Base-by-base conservation (phyloP, 805 yeast species). In the Pichia deserticola region DNA sequence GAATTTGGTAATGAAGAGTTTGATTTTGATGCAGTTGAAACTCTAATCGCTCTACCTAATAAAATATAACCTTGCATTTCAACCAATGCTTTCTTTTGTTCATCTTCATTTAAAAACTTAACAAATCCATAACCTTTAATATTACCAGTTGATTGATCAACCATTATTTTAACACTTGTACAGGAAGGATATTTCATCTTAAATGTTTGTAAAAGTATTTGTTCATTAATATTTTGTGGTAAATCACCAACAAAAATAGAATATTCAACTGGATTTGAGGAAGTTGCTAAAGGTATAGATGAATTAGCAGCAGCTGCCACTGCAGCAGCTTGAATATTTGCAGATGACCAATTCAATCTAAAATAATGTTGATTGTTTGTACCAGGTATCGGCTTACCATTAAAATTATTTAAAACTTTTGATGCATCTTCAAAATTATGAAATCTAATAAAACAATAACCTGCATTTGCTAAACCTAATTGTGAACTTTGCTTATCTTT, bases 71-170 rank as follows among this genome's bases (percentile, higher is more conserved):
- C 95, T 66, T 86, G 90, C 95, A 89, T 86, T 61, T 86, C 95
- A 27, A 73, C 60, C 39, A 88, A 64, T 0, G 96, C 89, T 46
- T 81, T 75, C 57, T 81, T 83, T 65, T 84, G 89, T 38, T 84
- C 89, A 10, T 74, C 73, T 52, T 78, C 82, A 51, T 75, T 75
- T 36, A 73, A 60, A 62, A 89, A 89, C 53, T 87, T 79, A n/a
- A 89, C 87, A 70, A 90, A 90, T 2, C 97, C 97, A 65, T 85
- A 89, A 11, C 96, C 96, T 60, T 86, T 82, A 7, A 92, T 78
- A 44, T 74, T 74, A 33, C 84, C 83, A 1, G 95, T 81, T 11
- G 66, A 62, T 37, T 80, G 82, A 64, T 89, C 96, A 44, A 77
- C 65, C 82, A 89, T 88, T 53, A 89, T 79, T 60, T 85, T 88